A percentile compares a stretch with the other conserved stretches of the same genome.
Evolutionary conservation across 2,329 filamentous ascomycete species (phyloP).

Genomic region (Colletotrichum orchidophilum): DNA sequence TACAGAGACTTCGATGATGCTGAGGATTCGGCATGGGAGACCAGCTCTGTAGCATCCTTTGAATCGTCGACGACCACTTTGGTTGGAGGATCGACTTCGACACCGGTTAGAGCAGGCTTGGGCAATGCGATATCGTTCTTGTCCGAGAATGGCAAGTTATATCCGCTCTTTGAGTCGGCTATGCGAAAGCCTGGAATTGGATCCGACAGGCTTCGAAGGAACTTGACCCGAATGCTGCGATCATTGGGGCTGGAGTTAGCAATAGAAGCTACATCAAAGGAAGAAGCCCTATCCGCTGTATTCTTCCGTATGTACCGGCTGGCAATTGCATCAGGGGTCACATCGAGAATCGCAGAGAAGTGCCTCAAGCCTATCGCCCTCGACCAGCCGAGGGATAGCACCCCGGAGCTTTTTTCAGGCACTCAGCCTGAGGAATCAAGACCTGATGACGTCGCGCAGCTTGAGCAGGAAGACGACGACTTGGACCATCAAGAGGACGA

Average conservation of each 20-base stretch:
- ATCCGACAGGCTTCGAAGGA: not conserved
- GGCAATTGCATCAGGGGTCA: not conserved
- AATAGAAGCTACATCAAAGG: not conserved
- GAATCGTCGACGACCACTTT: not conserved
- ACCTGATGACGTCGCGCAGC: not conserved
- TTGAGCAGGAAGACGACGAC: not conserved
- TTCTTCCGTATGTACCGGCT: not conserved
- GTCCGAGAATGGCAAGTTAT: not conserved
- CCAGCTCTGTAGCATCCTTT: not conserved
- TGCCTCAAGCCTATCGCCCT: not conserved
- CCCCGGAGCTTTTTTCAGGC: not conserved
- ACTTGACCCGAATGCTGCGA: not conserved
- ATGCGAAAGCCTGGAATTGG: not conserved
- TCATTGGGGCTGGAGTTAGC: fast-evolving
- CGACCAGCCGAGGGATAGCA: not conserved
- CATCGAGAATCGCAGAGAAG: not conserved
- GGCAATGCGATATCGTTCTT: not conserved
- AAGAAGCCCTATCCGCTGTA: not conserved
- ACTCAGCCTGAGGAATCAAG: not conserved
- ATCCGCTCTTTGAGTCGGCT: not conserved
- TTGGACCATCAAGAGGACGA: not conserved
- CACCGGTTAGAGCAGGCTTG: not conserved
- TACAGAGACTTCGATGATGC: not conserved
- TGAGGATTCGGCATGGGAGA: not conserved
- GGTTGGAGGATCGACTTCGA: not conserved